Percentiles rank a stretch among this genome's conserved stretches.
Conservation (phyloP, 1,284 basidiomycete genomes). For the Microbotryomycetes sp. region DNA sequence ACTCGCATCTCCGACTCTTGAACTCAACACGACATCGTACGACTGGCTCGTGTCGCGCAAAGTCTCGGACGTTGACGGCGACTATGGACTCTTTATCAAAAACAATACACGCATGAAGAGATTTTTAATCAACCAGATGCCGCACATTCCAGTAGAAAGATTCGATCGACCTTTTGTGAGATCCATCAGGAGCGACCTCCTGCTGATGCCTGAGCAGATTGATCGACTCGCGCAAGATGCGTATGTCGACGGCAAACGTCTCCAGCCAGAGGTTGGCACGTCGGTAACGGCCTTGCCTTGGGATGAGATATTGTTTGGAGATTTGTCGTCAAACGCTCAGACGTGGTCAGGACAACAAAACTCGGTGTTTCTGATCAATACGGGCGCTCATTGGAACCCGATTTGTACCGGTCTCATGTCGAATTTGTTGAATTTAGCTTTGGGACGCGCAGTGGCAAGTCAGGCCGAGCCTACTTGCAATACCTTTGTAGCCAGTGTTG, state of each 20-base stretch:
- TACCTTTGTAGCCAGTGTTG: too few relatives aligned
- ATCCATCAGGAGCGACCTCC: neutral
- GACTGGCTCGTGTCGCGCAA: neutral
- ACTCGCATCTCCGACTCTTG: neutral
- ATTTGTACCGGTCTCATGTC: neutral
- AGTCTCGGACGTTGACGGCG: neutral
- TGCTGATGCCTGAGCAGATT: neutral
- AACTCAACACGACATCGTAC: neutral
- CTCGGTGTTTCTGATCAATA: neutral
- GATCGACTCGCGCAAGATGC: neutral
- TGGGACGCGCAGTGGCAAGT: neutral
- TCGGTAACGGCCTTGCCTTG: neutral
- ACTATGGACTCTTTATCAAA: neutral
- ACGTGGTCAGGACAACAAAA: neutral
- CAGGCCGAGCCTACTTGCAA: too few relatives aligned
- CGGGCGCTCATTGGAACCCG: neutral
- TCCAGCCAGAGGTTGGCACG: neutral
- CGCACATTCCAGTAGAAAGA: neutral
- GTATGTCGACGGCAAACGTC: neutral
- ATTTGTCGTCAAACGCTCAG: neutral
- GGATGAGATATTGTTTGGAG: neutral
- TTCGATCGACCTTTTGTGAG: neutral
- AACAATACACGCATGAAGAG: neutral
- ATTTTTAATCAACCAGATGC: neutral
- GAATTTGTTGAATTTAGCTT: neutral